Evolutionary conservation across 805 yeast species (phyloP), one percentile per base, ranked within the genome.

Genomic region (Wickerhamomyces queroliae): DNA sequence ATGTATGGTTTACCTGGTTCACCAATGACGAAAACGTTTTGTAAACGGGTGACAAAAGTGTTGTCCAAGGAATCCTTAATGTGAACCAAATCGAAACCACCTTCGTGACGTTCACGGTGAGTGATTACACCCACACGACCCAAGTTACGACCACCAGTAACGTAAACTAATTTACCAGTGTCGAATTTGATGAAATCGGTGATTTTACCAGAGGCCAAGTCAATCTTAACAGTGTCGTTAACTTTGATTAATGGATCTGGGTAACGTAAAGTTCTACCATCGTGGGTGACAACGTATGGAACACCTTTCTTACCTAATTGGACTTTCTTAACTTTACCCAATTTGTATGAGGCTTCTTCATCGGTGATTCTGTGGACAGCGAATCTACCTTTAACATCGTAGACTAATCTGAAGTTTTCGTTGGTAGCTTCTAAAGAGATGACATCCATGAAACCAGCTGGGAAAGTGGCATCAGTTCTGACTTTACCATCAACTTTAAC

Each of bases 371-470:
- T 89, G 95, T 91, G 99, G 64, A 91, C 95, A 65, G 99, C 93
- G 64, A 90, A 91, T 78, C 96, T 90, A 75, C 98, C 99, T 80
- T 91, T 91, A 69, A 88, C 82, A 69, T 91, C 99, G 81, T 89
- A 91, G 65, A 91, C 84, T 68, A 91, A 85, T 80, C 99, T 90
- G 88, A 91, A 91, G 91, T 91, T 83, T 78, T 91, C 99, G 74
- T 89, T 88, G 74, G 99, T 91, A 68, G 95, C 96, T 69, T 91
- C 98, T 65, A 91, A 77, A 56, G 95, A 60, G 74, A 91, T 88
- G 61, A 93, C 98, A 70, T 91, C 99, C 98, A 90, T 90, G 88
- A 93, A 91, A 66, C 99, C 99, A 66, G 98, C 86, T 71, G 99
- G 99, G 95, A 67, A 91, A 57, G 98, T 93, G 54, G 95, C 69